Evolutionary conservation across 208 protist genomes (phyloP), one percentile per base, ranked within the genome.

Genomic region (Spongospora subterranea): DNA sequence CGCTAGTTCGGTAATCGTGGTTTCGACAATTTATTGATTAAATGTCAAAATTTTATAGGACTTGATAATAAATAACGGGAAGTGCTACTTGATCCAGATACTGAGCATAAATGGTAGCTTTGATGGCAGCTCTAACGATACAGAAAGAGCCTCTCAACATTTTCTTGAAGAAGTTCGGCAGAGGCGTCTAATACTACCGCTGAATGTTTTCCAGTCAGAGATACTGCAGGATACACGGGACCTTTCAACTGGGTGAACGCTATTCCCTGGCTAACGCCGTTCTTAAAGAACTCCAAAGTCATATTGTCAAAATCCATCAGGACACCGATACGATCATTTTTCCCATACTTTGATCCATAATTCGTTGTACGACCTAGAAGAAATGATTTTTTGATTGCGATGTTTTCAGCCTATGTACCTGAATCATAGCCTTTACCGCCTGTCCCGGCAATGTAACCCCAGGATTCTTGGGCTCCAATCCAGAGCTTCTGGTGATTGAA

Each of bases 71-170:
- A n/a, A n/a, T n/a, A n/a, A n/a, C n/a, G n/a, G n/a, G n/a, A n/a
- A n/a, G n/a, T n/a, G n/a, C n/a, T n/a, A n/a, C n/a, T n/a, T n/a
- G n/a, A n/a, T n/a, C n/a, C n/a, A n/a, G n/a, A n/a, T n/a, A n/a
- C n/a, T n/a, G n/a, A n/a, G n/a, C n/a, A n/a, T n/a, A n/a, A n/a
- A n/a, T n/a, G n/a, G n/a, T n/a, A n/a, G n/a, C n/a, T n/a, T n/a
- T n/a, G n/a, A 24, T 29, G 50, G 13, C 6, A 24, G 50, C 6
- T 60, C 89, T 93, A 95, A 39, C 99, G 98, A 97, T 90, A 91
- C 38, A 92, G 54, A 65, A 89, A 89, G 11, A 89, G 54, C 54
- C 54, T 6, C n/a, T 89, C 88, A 71, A 89, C 32, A 29, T 89
- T 89, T 20, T 60, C 6, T 40, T 38, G 88, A 6, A 89, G n/a